Percentiles rank a stretch among this genome's conserved stretches.
Conservation (phyloP, 495 filamentous ascomycete genomes). For the Aspergillus cristatus region DNA sequence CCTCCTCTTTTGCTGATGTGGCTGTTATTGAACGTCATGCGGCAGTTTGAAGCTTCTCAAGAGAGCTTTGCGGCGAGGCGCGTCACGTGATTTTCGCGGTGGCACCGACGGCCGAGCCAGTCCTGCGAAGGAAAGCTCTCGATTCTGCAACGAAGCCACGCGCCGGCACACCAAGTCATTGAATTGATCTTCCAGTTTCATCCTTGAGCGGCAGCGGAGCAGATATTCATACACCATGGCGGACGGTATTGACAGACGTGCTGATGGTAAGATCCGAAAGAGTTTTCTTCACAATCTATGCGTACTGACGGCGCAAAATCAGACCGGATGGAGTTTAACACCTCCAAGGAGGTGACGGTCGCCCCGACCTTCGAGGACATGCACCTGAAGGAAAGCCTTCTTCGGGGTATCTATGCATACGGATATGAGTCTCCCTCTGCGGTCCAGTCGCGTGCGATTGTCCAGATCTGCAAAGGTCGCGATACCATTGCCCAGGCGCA, state of each 20-base stretch:
- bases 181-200: conserved; percentile 4
- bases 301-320: conserved; percentile 22
- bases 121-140: conserved; percentile 10
- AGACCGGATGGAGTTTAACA: conserved; percentile 96
- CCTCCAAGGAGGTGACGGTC: conserved; percentile 94
- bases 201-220: conserved; percentile 2
- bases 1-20: background rate
- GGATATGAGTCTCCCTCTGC: conserved; percentile 97
- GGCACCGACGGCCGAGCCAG: conserved; percentile 22
- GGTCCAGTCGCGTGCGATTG: conserved; percentile 93
- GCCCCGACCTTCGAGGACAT: conserved; percentile 65
- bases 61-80: conserved; percentile 23
- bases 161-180: background rate
- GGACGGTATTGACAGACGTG: conserved; percentile 87
- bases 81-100: conserved; percentile 24
- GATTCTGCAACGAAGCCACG: conserved; percentile 1
- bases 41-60: conserved; percentile 9
- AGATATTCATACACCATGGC: conserved; percentile 56
- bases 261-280: conserved; percentile 48
- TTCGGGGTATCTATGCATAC: conserved; percentile 97
- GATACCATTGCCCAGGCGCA: conserved; percentile 99
- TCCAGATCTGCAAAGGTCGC: conserved; percentile 96
- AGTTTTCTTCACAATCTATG: conserved; percentile 1
- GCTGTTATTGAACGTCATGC: background rate
- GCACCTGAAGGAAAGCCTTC: conserved; percentile 90